Evolutionary conservation across 306 rosid species (phyloP), one percentile per base, ranked within the genome.

Genomic region (Gillenia trifoliata): DNA sequence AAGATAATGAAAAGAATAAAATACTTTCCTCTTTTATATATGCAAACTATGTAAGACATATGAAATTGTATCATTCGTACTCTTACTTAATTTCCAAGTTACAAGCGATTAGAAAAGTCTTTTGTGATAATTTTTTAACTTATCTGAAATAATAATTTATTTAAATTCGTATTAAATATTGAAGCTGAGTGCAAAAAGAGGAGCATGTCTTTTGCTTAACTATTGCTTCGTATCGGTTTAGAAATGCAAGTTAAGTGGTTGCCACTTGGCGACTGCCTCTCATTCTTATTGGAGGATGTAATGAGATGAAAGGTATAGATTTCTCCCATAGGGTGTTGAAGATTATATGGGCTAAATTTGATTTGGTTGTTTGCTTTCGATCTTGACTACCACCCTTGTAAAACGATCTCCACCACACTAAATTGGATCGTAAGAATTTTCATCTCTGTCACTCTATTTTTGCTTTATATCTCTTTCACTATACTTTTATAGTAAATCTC

Each of bases 401-500:
- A n/a, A n/a, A n/a, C n/a, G n/a, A 68, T 11, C 60, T 54, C 54
- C 72, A n/a, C n/a, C 79, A 75, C 76, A 74, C n/a, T 33, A 63
- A 38, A 38, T 36, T 68, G 56, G 50, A 36, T 50, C 10, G 3
- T 49, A 16, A 45, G n/a, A 57, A 11, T 11, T 70, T 38, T 50
- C 66, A 16, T 41, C 26, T 19, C 63, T 73, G 34, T 66, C 69
- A 31, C 19, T 67, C 43, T 11, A 9, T 34, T 4, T 49, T 15
- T 11, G 33, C 49, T 30, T 31, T 33, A 6, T 36, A 47, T 70
- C 19, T 30, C 11, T 59, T 11, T 64, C 16, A 55, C 23, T 65
- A 1, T 65, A 41, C 0, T 28, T 0, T 19, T n/a, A n/a, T n/a
- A n/a, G n/a, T n/a, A n/a, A n/a, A n/a, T n/a, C 54, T 57, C 13